Evolutionary conservation across 2,329 filamentous ascomycete genomes (phyloP).

Genomic region (Colletotrichum sp.): DNA sequence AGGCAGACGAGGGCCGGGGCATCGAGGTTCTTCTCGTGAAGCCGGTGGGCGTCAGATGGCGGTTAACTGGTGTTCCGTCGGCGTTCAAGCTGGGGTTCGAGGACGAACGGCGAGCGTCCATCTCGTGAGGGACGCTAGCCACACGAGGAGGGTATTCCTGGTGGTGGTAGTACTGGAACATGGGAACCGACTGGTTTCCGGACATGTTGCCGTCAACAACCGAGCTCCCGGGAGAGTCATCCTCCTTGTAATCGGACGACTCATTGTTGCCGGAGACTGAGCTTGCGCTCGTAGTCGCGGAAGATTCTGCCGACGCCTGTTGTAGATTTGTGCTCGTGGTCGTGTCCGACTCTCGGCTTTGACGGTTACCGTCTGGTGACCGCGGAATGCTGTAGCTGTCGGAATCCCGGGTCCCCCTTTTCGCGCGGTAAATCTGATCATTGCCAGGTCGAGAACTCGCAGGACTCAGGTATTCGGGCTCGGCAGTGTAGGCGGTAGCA

Average conservation of each 20-base stretch:
- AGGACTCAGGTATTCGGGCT: not conserved
- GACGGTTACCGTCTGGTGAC: constrained; percentile 45
- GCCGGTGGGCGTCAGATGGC: constrained; percentile 67
- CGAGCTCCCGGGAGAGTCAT: constrained; percentile 57
- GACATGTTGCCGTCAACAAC: constrained; percentile 49
- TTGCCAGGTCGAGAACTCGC: not conserved
- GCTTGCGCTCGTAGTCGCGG: constrained; percentile 60
- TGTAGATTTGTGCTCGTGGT: constrained; percentile 53
- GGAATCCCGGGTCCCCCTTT: constrained; percentile 24
- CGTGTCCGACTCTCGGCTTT: constrained; percentile 57
- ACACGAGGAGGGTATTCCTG: constrained; percentile 48
- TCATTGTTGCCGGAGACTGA: constrained; percentile 59
- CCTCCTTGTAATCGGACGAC: constrained; percentile 46
- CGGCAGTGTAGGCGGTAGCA: not conserved
- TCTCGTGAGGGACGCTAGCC: constrained; percentile 46
- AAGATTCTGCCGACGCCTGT: constrained; percentile 56
- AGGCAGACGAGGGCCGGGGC: constrained; percentile 76
- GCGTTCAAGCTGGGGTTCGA: constrained; percentile 56
- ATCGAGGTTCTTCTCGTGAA: constrained; percentile 62
- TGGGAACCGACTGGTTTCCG: constrained; percentile 53
- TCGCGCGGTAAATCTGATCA: not conserved
- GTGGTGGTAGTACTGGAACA: constrained; percentile 69
- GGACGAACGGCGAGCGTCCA: constrained; percentile 42
- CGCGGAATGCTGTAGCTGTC: constrained; percentile 36
- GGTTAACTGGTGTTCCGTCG: constrained; percentile 57